Conservation (phyloP, 352 stramenopile genomes). For the Pythium folliculosum region DNA sequence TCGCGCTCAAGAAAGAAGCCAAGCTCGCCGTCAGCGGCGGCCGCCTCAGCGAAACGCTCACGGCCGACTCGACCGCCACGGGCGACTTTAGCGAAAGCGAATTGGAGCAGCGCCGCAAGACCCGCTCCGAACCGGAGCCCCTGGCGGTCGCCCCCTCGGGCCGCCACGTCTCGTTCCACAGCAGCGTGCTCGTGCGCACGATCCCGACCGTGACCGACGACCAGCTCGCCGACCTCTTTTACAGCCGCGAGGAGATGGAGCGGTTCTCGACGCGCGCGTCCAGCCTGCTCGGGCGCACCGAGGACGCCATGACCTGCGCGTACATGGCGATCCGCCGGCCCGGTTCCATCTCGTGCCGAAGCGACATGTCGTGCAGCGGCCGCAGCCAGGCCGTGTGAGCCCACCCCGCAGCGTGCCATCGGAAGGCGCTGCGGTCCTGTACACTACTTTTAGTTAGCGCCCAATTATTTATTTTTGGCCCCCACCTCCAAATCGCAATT, state of each 20-base stretch:
- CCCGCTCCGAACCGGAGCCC: constrained; percentile 9
- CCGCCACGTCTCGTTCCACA: constrained; percentile 63
- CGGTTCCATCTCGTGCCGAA: constrained; percentile 23
- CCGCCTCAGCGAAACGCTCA: constrained; percentile 31
- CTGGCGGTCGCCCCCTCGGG: background rate
- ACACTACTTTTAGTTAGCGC: constrained; percentile 3
- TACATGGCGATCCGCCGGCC: constrained; percentile 32
- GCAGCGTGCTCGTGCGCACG: constrained; percentile 54
- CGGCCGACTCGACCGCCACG: constrained; percentile 30
- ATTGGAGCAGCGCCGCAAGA: constrained; percentile 7
- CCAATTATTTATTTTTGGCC: background rate
- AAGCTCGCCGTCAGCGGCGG: constrained; percentile 29
- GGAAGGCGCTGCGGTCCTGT: constrained; percentile 9
- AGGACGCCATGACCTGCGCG: constrained; percentile 48
- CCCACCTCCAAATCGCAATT: background rate
- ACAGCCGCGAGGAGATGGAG: constrained; percentile 62
- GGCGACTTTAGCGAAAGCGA: constrained; percentile 24
- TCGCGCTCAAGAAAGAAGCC: constrained; percentile 47
- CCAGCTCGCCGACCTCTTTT: constrained; percentile 60
- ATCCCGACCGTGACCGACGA: constrained; percentile 56
- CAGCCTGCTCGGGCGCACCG: constrained; percentile 55
- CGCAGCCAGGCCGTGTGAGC: constrained; percentile 10
- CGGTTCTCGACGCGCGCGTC: constrained; percentile 57
- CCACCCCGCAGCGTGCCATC: background rate
- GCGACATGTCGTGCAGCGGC: constrained; percentile 11